Evolutionary conservation across 2,329 filamentous ascomycete species (phyloP), one percentile per base, ranked within the genome.

Genomic region (Fusarium albidum): DNA sequence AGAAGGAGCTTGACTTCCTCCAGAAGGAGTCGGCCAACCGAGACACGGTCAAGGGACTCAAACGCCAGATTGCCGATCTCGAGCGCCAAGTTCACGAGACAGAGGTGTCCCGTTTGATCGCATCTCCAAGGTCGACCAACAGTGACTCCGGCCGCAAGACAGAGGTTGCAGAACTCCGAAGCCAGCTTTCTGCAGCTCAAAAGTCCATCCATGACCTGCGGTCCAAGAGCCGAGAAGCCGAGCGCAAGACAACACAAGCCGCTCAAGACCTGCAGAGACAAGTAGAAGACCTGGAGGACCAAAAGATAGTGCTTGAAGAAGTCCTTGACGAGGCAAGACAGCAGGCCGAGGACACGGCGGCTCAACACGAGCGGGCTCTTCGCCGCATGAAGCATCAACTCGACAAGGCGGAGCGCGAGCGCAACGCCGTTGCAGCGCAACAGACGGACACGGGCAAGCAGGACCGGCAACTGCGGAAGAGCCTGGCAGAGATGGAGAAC

Each of bases 61-160:
- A 88, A 69, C 80, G 82, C 40, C 82, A 87, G 51, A 81, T 91
- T 41, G 77, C 81, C 3, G 84, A 90, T 29, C 79, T 92, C 13
- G 88, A 91, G 68, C 82, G 82, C 33, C 83, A 88, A 52, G 77
- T 88, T 5, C 86, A 90, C 60, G 85, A 92, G 52, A 79, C 82
- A 6, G 81, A 86, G 38, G 78, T 86, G 33, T 80, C 81, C 14
- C 78, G 77, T 10, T 68, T 84, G 21, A 70, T 74, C 17, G 59
- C 64, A 29, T 77, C 79, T 11, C 78, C 79, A 3, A 75, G 72
- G 18, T 74, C 79, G 3, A 83, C 82, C 9, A 64, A 34, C n/a
- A 75, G 75, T 40, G 77, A 78, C n/a, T 82, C 82, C 2, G 80
- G 73, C 13, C 76, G 77, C 31, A 82, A 84, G 51, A 79, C 79